A percentile compares a stretch with the other conserved stretches of the same genome.
Evolutionary conservation across 192 early-diverging fungal species (phyloP).

Genomic region (Fimicolochytrium jonesii): DNA sequence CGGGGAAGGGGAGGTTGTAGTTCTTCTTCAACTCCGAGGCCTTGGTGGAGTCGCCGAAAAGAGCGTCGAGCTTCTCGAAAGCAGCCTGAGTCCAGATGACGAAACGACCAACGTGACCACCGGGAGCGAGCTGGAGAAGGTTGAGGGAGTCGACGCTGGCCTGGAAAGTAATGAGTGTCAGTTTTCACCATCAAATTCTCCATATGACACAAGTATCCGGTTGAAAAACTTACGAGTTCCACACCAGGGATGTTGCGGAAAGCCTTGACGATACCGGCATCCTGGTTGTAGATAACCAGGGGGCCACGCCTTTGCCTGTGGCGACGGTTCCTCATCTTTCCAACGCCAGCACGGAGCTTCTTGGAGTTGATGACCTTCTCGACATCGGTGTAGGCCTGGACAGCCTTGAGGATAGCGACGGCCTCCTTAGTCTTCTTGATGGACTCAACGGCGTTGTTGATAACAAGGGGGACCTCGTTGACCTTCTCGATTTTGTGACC

Average conservation of each 20-base stretch:
- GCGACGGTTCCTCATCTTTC: slow-evolving; percentile 95
- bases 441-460: slow-evolving; percentile 73
- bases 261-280: slow-evolving; percentile 88
- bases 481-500: slow-evolving; percentile 94
- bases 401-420: slow-evolving; percentile 79
- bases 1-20: slow-evolving; percentile 78
- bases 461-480: slow-evolving; percentile 91
- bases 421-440: slow-evolving; percentile 92
- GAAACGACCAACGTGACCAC: slow-evolving; percentile 98
- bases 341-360: slow-evolving; percentile 94
- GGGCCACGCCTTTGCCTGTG: slow-evolving; percentile 95
- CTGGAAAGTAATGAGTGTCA: not conserved
- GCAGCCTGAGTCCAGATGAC: slow-evolving; percentile 96
- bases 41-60: slow-evolving; percentile 85
- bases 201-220: not conserved
- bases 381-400: slow-evolving; percentile 93
- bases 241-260: slow-evolving; percentile 99
- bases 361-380: slow-evolving; percentile 92
- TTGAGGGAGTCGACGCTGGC: slow-evolving; percentile 81
- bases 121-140: slow-evolving; percentile 97
- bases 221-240: slow-evolving; percentile 63
- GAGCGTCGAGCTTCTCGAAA: slow-evolving; percentile 85
- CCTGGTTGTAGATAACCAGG: slow-evolving; percentile 91
- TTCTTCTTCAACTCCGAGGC: slow-evolving; percentile 84
- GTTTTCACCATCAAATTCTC: not conserved